These are phyloP conservation scores for Lactifluus piperatus DNA, from an alignment of 768 basidiomycete genomes.

Conservation along the genomic window DNA sequence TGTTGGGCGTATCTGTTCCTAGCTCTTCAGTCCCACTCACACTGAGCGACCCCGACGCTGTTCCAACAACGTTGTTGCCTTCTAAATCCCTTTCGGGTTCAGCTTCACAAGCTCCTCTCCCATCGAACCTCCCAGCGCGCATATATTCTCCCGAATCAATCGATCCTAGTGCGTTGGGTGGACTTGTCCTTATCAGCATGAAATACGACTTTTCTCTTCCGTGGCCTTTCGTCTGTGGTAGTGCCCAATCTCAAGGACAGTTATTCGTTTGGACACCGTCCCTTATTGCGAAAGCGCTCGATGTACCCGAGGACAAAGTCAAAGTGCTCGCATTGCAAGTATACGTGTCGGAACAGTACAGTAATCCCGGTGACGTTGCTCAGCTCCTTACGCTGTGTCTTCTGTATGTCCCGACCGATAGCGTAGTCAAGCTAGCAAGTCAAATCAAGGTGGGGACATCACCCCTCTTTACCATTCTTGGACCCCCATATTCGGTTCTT, in stretches of 20 bases:
- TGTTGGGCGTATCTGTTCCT: slow-evolving; percentile 26
- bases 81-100: slow-evolving; percentile 22
- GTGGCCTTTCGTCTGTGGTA: slow-evolving; percentile 62
- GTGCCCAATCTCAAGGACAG: slow-evolving; percentile 54
- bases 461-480: slow-evolving; percentile 49
- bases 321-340: slow-evolving; percentile 56
- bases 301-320: slow-evolving; percentile 32
- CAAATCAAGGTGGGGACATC: slow-evolving; percentile 56
- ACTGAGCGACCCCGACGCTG: slow-evolving; percentile 33
- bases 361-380: slow-evolving; percentile 35
- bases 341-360: slow-evolving; percentile 53
- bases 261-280: slow-evolving; percentile 65
- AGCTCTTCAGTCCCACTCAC: slow-evolving; percentile 20
- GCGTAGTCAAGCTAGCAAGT: slow-evolving; percentile 53
- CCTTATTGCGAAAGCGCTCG: slow-evolving; percentile 39
- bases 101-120: slow-evolving; percentile 35
- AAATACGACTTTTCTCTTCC: slow-evolving; percentile 50
- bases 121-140: slow-evolving; percentile 47
- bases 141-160: slow-evolving; percentile 40
- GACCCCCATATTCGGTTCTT: slow-evolving; percentile 39
- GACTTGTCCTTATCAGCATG: slow-evolving; percentile 49
- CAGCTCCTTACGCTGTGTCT: slow-evolving; percentile 63
- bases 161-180: slow-evolving; percentile 26
- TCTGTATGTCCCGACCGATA: slow-evolving; percentile 51
- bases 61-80: slow-evolving; percentile 25